Conservation (phyloP, 305 asterid genomes). For the Euphrasia arctica region DNA sequence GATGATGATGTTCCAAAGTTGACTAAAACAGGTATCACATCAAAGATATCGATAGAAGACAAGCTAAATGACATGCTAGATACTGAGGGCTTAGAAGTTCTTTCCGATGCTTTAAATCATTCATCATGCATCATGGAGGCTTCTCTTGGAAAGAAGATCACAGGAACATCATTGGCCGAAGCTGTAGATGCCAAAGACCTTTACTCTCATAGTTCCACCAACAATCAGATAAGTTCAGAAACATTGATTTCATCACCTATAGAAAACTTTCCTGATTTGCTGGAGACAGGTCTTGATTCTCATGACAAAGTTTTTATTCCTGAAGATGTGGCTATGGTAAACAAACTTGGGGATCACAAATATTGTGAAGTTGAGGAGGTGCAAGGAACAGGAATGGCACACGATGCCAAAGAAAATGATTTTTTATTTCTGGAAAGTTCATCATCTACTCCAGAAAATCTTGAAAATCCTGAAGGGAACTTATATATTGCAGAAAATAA, state of each 20-base stretch:
- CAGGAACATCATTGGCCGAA: constrained; percentile 20
- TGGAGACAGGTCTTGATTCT: constrained; percentile 35
- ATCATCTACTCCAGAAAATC: constrained; percentile 29
- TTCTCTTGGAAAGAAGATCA: constrained; percentile 25
- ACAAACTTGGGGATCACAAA: constrained; percentile 29
- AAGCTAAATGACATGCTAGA: constrained; percentile 27
- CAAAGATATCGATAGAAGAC: constrained; percentile 34
- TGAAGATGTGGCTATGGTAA: constrained; percentile 28
- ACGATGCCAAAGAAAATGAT: constrained; percentile 27
- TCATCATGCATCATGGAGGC: constrained; percentile 27
- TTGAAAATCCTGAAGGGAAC: constrained; percentile 29
- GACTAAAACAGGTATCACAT: constrained; percentile 24
- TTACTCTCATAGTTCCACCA: constrained; percentile 26
- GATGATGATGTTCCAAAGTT: constrained; percentile 31
- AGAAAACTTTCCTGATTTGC: constrained; percentile 32
- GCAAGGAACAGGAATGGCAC: constrained; percentile 31
- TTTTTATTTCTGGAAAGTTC: constrained; percentile 31
- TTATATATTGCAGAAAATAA: constrained; percentile 28
- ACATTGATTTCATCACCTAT: constrained; percentile 23
- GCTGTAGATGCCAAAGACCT: constrained; percentile 31
- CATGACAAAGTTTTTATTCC: constrained; percentile 28
- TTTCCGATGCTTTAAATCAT: constrained; percentile 32
- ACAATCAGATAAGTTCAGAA: constrained; percentile 32
- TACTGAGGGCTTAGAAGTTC: constrained; percentile 34
- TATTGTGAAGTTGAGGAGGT: constrained; percentile 28